phyloP scores from a whole-genome alignment of 345 rosid species.

The Alliaria petiolata region DNA sequence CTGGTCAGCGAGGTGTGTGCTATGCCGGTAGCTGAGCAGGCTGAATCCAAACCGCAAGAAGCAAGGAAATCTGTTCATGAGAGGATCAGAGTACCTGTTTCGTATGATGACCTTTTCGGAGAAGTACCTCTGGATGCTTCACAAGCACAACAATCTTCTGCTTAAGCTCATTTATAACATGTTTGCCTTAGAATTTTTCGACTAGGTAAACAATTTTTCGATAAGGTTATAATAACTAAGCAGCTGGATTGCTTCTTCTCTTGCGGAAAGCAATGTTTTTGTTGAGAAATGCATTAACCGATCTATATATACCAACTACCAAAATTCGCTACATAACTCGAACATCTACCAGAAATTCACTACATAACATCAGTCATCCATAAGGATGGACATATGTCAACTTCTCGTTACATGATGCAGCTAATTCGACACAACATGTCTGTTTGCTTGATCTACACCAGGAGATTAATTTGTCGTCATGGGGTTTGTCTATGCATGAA shows the following conservation, averaged over 20 bases:
- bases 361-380: constrained; percentile 13
- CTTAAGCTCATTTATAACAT: constrained; percentile 5
- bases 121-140: constrained; percentile 35
- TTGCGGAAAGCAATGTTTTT: constrained; percentile 21
- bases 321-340: neutral
- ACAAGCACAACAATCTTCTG: constrained; percentile 19
- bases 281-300: neutral
- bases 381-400: neutral
- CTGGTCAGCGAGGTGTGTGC: constrained; percentile 17
- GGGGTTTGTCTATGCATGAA: neutral
- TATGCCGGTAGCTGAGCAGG: constrained; percentile 21
- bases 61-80: constrained; percentile 59
- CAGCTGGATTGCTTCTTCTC: constrained; percentile 17
- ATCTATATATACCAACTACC: constrained; percentile 3
- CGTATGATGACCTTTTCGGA: constrained; percentile 62
- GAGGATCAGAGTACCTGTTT: constrained; percentile 80
- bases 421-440: neutral
- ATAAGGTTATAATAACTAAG: constrained; percentile 10
- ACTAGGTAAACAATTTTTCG: constrained; percentile 15
- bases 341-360: neutral
- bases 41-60: constrained; percentile 34
- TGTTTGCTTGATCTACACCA: constrained; percentile 16
- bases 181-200: constrained; percentile 17
- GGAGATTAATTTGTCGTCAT: neutral
- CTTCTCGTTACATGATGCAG: neutral